These are phyloP conservation scores for Apiospora sp. DNA, from an alignment of 2,329 filamentous ascomycete genomes.

Conservation along the genomic window DNA sequence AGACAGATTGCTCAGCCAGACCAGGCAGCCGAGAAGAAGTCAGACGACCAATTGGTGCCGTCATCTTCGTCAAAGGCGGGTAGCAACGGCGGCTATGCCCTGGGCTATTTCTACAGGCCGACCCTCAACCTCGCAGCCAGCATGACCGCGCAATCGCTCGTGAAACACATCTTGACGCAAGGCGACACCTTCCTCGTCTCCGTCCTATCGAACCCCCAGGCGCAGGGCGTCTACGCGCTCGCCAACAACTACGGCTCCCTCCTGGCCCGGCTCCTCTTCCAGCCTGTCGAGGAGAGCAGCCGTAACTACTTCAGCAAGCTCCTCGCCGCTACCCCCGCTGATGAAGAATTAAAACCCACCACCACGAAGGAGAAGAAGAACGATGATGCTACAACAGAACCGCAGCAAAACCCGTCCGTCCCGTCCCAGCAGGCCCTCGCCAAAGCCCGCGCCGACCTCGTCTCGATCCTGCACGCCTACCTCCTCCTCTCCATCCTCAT, in stretches of 20 bases:
- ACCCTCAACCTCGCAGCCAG: slow-evolving; percentile 79
- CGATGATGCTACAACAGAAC: slow-evolving; percentile 1
- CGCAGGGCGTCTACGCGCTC: slow-evolving; percentile 91
- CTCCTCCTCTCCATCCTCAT: slow-evolving; percentile 74
- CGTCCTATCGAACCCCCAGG: slow-evolving; percentile 75
- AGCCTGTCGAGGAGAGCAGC: slow-evolving; percentile 93
- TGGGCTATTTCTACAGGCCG: slow-evolving; percentile 71
- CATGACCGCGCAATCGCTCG: slow-evolving; percentile 84
- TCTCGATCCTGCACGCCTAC: slow-evolving; percentile 75
- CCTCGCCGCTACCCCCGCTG: slow-evolving; percentile 54
- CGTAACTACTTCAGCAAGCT: slow-evolving; percentile 88
- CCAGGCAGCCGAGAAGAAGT: background rate
- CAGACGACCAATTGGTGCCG: background rate
- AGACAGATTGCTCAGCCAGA: slow-evolving; percentile 44
- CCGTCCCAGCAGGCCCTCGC: slow-evolving; percentile 41
- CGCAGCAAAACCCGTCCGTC: background rate
- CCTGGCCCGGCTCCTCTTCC: slow-evolving; percentile 86
- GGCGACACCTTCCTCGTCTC: slow-evolving; percentile 91
- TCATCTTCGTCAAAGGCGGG: too few species aligned
- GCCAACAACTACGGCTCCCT: slow-evolving; percentile 95
- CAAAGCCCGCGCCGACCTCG: slow-evolving; percentile 61
- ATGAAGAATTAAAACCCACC: background rate
- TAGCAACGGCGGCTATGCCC: slow-evolving; percentile 51
- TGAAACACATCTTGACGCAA: slow-evolving; percentile 94
- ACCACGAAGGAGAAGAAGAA: background rate